phyloP scores from a whole-genome alignment of 2,329 filamentous ascomycete genomes.

The Colletotrichum lentis region DNA sequence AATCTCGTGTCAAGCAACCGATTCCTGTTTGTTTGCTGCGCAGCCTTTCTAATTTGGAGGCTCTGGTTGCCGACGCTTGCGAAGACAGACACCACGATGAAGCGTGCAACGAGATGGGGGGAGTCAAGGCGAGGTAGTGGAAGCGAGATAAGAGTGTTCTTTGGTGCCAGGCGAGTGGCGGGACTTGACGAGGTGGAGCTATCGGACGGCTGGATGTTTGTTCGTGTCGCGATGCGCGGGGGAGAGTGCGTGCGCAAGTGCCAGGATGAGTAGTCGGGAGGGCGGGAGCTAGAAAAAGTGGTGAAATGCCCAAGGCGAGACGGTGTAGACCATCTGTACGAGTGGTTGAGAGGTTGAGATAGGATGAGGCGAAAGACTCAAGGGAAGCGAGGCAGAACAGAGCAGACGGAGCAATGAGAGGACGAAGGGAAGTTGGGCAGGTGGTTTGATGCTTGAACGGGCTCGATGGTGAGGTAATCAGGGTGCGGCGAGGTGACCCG shows the following conservation, averaged over 20 bases:
- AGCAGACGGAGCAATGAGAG: not conserved
- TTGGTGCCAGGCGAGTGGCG: not conserved
- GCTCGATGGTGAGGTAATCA: slow-evolving; percentile 15
- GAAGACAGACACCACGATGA: not conserved
- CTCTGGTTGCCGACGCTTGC: not conserved
- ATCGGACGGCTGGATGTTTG: not conserved
- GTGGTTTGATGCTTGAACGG: slow-evolving; percentile 11
- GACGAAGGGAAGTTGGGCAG: not conserved
- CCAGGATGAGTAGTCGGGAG: not conserved
- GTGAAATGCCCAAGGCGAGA: not conserved
- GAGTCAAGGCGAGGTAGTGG: not conserved
- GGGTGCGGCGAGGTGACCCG: not conserved
- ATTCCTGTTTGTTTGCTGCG: not conserved
- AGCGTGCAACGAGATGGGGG: not conserved
- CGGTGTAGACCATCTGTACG: not conserved
- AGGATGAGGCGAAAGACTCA: not conserved
- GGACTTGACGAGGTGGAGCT: not conserved
- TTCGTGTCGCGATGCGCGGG: slow-evolving; percentile 15
- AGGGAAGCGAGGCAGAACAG: not conserved
- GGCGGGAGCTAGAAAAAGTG: slow-evolving; percentile 1
- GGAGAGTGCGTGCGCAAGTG: slow-evolving; percentile 14
- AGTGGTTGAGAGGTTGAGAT: not conserved
- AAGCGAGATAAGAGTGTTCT: not conserved
- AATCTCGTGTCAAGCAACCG: not conserved
- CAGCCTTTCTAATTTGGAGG: not conserved